Conservation (phyloP, 2,329 filamentous ascomycete species). For the Ophiocordyceps australis region DNA sequence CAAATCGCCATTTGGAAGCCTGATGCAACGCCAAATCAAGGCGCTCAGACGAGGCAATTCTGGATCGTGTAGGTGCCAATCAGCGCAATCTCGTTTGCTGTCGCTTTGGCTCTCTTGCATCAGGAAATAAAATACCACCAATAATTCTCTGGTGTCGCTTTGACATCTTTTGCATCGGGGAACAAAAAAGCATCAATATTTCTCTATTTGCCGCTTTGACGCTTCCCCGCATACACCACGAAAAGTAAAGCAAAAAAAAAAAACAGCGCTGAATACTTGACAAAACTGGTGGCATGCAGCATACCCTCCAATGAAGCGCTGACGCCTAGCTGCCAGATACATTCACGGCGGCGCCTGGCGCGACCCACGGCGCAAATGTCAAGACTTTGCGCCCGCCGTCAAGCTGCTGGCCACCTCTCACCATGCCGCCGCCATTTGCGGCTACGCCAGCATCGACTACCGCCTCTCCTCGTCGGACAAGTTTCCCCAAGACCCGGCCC, state of each 20-base stretch:
- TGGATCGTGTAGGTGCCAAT: slow-evolving; percentile 17
- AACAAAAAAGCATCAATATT: no score
- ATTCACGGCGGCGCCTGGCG: slow-evolving; percentile 48
- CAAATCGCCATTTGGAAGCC: slow-evolving; percentile 25
- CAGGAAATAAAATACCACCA: no score
- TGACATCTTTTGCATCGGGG: no score
- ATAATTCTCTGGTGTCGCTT: no score
- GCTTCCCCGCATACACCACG: no score
- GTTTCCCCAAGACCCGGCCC: slow-evolving; percentile 15
- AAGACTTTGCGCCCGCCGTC: slow-evolving; percentile 26
- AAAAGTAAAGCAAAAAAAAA: no score
- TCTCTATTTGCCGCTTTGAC: no score
- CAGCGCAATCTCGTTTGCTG: neutral
- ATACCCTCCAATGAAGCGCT: no score
- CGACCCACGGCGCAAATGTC: slow-evolving; percentile 30
- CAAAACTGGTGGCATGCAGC: no score
- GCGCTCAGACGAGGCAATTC: slow-evolving; percentile 4
- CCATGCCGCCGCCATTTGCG: slow-evolving; percentile 28
- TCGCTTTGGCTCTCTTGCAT: no score
- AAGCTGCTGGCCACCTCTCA: slow-evolving; percentile 20
- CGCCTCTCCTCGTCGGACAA: slow-evolving; percentile 35
- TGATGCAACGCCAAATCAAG: slow-evolving; percentile 3
- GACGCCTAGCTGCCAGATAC: slow-evolving; percentile 16
- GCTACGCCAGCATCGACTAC: slow-evolving; percentile 46
- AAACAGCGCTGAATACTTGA: no score